Evolutionary conservation across 2,329 filamentous ascomycete genomes (phyloP), one percentile per base, ranked within the genome.

Genomic region (Fusarium sp.): DNA sequence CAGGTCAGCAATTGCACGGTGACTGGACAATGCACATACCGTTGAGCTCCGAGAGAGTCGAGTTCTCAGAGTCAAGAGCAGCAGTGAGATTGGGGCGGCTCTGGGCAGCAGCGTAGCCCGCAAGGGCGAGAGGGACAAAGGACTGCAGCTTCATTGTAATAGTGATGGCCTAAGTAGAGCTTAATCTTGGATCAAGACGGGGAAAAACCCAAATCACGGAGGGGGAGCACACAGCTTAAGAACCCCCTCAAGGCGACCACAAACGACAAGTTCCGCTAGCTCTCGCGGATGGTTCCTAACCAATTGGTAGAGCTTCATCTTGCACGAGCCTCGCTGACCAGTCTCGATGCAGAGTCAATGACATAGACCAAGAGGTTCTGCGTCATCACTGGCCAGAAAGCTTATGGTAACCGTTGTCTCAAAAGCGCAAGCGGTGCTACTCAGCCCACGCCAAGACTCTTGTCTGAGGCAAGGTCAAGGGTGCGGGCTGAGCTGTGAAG

Each of bases 21-120:
- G n/a, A 1, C 6, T 43, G 5, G 10, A 10, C 4, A 9, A 19
- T 15, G 7, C 11, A 39, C 47, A 24, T 65, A 73, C 72, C 38
- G 1, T 35, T 64, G 7, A 74, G 65, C 9, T 46, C 38, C 5
- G 71, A 74, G 34, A 74, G 61, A 25, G 66, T 74, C 12, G 65
- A 60, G 41, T 74, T 73, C 50, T 74, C 53, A 13, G 70, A 65
- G 1, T 34, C 55, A 7, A 74, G 49, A 25, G 66, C 70, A 25
- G 67, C 67, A 5, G 66, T 63, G 6, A 74, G 64, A 25, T 63
- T 68, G 24, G 48, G 52, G 22, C 50, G 64, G 65, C 49, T 54
- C 61, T 70, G 68, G 22, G 69, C 69, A 6, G 58, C 32, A 43
- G 50, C 72, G 12, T 68, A 29, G 31, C 56, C 59, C 22, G 64